Conservation (phyloP, 1,284 basidiomycete genomes). For the Vanrija humicola region DNA sequence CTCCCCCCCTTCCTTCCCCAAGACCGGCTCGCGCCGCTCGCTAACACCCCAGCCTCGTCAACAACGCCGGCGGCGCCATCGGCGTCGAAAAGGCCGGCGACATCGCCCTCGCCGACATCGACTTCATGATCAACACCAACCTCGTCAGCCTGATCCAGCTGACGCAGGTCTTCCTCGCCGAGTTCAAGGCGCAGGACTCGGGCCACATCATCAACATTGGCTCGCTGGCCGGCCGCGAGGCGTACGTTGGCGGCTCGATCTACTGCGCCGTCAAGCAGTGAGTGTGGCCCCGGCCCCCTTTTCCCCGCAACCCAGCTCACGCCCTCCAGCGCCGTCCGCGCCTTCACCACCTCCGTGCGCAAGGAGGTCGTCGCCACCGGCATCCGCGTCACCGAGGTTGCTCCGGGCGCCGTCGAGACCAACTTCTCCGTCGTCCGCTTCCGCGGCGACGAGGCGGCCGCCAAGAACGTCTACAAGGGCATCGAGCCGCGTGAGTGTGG, state of each 20-base stretch:
- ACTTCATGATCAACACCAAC: constrained; percentile 81
- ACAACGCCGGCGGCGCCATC: constrained; percentile 22
- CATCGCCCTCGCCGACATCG: constrained; percentile 20
- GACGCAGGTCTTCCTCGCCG: constrained; percentile 48
- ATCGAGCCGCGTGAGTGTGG: constrained; percentile 64
- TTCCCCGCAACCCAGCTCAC: too few species aligned
- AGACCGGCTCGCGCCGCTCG: neutral
- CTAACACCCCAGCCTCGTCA: constrained; percentile 9
- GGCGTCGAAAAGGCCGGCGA: constrained; percentile 26
- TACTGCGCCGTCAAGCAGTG: constrained; percentile 44
- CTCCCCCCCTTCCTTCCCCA: too few species aligned
- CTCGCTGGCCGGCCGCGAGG: constrained; percentile 79
- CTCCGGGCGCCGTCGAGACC: constrained; percentile 59
- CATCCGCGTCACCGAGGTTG: constrained; percentile 82
- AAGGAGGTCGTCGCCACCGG: constrained; percentile 79
- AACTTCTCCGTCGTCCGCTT: constrained; percentile 75
- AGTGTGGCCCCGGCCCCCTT: too few species aligned
- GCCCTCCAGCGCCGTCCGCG: constrained; percentile 62
- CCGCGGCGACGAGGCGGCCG: constrained; percentile 70
- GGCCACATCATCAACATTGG: constrained; percentile 94
- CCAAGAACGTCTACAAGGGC: constrained; percentile 78
- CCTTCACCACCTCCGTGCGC: constrained; percentile 76
- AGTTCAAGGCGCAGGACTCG: constrained; percentile 75
- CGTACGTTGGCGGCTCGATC: constrained; percentile 74
- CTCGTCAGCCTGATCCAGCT: constrained; percentile 25